phyloP scores from a whole-genome alignment of 345 rosid genomes.

The Eutrema heterophyllum region DNA sequence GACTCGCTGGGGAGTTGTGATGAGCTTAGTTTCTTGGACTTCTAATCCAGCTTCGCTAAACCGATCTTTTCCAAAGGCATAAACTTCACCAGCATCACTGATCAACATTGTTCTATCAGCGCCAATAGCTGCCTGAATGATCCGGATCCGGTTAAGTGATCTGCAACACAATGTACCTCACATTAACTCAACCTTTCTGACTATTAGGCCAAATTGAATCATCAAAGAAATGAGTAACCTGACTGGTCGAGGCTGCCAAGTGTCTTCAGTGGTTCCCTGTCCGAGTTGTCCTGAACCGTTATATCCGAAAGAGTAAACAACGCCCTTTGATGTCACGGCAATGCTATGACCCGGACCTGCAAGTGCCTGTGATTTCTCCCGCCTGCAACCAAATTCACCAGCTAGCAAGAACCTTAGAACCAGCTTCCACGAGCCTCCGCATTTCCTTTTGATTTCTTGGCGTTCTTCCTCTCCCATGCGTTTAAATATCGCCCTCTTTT shows the following conservation, averaged over 20 bases:
- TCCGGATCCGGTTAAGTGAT: constrained; percentile 85
- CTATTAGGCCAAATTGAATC: constrained; percentile 1
- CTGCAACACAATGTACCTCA: constrained; percentile 67
- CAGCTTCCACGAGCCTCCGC: constrained; percentile 96
- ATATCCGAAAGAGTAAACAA: constrained; percentile 79
- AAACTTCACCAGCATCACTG: constrained; percentile 86
- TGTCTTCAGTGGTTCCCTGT: constrained; percentile 78
- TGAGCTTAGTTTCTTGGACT: constrained; percentile 53
- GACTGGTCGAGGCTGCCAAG: constrained; percentile 75
- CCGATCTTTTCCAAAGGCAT: constrained; percentile 77
- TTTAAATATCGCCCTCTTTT: constrained; percentile 72
- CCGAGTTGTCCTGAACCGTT: constrained; percentile 92
- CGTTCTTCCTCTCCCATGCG: constrained; percentile 65
- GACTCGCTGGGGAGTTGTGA: constrained; percentile 67
- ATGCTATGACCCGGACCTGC: constrained; percentile 98
- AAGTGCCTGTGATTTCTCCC: constrained; percentile 91
- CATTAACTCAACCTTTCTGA: constrained; percentile 36
- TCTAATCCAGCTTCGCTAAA: constrained; percentile 65
- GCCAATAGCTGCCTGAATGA: constrained; percentile 88
- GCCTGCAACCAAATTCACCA: constrained; percentile 79
- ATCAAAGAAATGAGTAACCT: constrained; percentile 51
- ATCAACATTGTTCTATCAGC: constrained; percentile 89
- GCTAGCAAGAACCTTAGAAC: constrained; percentile 78
- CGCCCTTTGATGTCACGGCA: constrained; percentile 70
- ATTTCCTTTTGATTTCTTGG: constrained; percentile 57